Evolutionary conservation across 805 yeast genomes (phyloP).

Genomic region (Blastobotrys muscicola): DNA sequence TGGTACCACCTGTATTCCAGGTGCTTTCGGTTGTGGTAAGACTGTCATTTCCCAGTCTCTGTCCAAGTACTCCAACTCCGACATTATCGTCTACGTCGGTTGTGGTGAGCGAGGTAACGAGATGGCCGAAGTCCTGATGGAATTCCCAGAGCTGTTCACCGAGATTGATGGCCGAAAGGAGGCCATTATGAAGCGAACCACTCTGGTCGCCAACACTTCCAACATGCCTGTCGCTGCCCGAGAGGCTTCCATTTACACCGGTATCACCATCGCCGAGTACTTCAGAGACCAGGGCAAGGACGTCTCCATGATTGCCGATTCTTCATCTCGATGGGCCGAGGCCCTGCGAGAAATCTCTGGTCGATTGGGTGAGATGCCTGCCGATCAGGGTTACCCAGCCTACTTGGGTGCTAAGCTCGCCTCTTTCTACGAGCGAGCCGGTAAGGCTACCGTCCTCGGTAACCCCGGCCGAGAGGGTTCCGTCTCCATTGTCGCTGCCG

Average conservation of each 20-base stretch:
- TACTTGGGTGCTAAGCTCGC: slow-evolving; percentile 98
- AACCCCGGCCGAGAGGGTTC: slow-evolving; percentile 96
- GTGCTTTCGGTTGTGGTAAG: slow-evolving; percentile 99
- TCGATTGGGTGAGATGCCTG: slow-evolving; percentile 99
- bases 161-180: slow-evolving; percentile 89
- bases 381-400: slow-evolving; percentile 99
- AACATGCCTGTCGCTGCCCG: slow-evolving; percentile 99
- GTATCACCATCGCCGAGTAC: slow-evolving; percentile 97
- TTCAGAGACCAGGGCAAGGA: slow-evolving; percentile 99
- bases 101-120: slow-evolving; percentile 97
- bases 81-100: slow-evolving; percentile 91
- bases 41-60: slow-evolving; percentile 96
- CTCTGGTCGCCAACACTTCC: slow-evolving; percentile 96
- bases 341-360: slow-evolving; percentile 99
- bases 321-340: slow-evolving; percentile 99
- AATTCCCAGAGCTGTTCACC: slow-evolving; percentile 94
- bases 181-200: slow-evolving; percentile 99
- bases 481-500: slow-evolving; percentile 99
- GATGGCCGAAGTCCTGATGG: slow-evolving; percentile 99
- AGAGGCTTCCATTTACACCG: slow-evolving; percentile 98
- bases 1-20: slow-evolving; percentile 99
- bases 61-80: slow-evolving; percentile 96
- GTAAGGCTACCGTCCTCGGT: slow-evolving; percentile 90
- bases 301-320: slow-evolving; percentile 99
- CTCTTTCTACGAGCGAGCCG: slow-evolving; percentile 99